These are phyloP conservation scores for Fusarium sororula DNA, from an alignment of 2,329 filamentous ascomycete species.

Conservation along the genomic window DNA sequence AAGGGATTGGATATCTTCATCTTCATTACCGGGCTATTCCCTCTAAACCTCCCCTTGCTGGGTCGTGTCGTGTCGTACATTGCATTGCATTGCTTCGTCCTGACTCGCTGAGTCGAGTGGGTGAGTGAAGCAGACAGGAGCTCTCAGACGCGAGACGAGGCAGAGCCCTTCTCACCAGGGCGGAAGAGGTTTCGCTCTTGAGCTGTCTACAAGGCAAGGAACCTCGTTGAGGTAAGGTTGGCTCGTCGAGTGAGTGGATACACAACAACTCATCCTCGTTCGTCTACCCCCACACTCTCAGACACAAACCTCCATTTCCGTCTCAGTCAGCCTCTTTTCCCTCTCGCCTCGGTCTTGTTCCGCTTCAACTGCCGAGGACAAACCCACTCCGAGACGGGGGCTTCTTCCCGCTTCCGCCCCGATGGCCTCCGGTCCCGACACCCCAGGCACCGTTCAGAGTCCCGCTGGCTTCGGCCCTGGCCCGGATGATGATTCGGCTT, in stretches of 20 bases:
- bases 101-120: constrained; percentile 6
- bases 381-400: constrained; percentile 22
- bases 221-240: background rate
- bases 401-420: constrained; percentile 4
- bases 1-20: constrained; percentile 8
- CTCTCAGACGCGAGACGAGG: background rate
- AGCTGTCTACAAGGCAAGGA: background rate
- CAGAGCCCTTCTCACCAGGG: background rate
- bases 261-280: constrained; percentile 15
- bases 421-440: constrained; percentile 39
- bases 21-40: background rate
- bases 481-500: constrained; percentile 14
- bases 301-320: background rate
- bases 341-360: constrained; percentile 1
- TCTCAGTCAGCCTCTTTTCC: constrained; percentile 3
- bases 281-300: constrained; percentile 20
- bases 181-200: background rate
- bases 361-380: constrained; percentile 15
- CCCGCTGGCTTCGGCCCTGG: constrained; percentile 18
- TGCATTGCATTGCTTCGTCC: background rate
- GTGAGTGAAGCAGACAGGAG: background rate
- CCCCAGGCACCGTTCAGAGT: constrained; percentile 31
- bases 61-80: background rate
- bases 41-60: background rate
- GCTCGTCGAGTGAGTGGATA: constrained; percentile 19